These are phyloP conservation scores for Auxenochlorella pyrenoidosa DNA, from an alignment of 139 green algal species.

Conservation along the genomic window DNA sequence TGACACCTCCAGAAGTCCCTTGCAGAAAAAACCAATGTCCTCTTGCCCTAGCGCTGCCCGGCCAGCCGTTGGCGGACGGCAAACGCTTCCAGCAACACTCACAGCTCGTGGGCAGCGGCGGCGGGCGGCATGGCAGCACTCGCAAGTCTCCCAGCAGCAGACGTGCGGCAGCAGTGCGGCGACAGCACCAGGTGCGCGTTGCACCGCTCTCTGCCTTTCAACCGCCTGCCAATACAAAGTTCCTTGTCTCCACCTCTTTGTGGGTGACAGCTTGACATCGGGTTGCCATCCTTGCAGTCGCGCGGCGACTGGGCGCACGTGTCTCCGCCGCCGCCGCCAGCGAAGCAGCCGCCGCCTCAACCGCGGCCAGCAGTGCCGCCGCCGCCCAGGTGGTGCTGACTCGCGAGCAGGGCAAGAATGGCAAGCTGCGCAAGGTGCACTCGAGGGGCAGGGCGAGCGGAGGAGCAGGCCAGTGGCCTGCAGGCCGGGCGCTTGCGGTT, in stretches of 20 bases:
- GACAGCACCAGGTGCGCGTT: background rate
- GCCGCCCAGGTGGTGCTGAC: constrained; percentile 81
- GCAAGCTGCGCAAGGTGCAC: constrained; percentile 57
- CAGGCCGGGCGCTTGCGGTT: too few species aligned
- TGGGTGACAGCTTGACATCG: too few species aligned
- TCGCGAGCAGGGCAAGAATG: constrained; percentile 89
- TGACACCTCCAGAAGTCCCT: too few species aligned
- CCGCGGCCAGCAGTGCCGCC: background rate
- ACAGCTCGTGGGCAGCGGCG: background rate
- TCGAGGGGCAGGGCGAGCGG: background rate
- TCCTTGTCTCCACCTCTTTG: too few species aligned
- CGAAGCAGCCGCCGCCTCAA: too few species aligned
- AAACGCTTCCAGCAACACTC: too few species aligned
- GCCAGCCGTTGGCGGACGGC: too few species aligned
- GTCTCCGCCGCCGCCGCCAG: background rate
- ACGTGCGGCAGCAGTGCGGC: background rate
- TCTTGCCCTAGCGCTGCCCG: too few species aligned
- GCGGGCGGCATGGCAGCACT: background rate
- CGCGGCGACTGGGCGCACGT: background rate
- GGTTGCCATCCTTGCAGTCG: background rate
- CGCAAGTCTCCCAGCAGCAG: background rate
- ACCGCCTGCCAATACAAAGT: too few species aligned
- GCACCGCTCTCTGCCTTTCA: background rate
- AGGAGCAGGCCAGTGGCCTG: background rate
- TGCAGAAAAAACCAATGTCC: too few species aligned